A percentile compares a stretch with the other conserved stretches of the same genome.
Conservation (phyloP, 768 basidiomycete species). For the Lactifluus echinatus region DNA sequence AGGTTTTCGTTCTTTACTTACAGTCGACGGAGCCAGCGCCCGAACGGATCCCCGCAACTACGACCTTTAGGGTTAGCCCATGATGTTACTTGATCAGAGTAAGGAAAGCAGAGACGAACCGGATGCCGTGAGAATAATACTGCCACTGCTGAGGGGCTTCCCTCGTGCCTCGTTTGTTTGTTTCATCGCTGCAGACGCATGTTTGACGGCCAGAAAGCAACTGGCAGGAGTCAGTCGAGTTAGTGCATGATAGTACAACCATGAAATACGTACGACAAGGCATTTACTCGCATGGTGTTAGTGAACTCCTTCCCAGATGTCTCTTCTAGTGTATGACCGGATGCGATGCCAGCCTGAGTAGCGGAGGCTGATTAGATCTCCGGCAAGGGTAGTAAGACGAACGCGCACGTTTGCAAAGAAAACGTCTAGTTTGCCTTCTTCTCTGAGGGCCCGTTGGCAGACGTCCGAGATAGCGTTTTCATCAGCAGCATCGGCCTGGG, state of each 20-base stretch:
- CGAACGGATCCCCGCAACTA: constrained; percentile 75
- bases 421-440: constrained; percentile 83
- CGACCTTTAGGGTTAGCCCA: neutral
- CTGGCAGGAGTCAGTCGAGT: constrained; percentile 32
- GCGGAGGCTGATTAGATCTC: neutral
- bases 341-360: constrained; percentile 58
- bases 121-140: constrained; percentile 84
- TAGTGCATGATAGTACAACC: neutral
- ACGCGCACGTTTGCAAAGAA: constrained; percentile 86
- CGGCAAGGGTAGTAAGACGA: neutral
- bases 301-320: constrained; percentile 60
- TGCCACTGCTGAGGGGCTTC: constrained; percentile 64
- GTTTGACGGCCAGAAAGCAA: constrained; percentile 82
- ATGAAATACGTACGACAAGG: constrained; percentile 39
- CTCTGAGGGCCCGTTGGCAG: constrained; percentile 63
- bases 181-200: constrained; percentile 78
- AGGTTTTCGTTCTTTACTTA: constrained; percentile 30
- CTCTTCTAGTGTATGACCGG: constrained; percentile 36
- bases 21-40: constrained; percentile 80
- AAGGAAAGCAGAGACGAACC: constrained; percentile 34
- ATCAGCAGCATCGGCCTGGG: constrained; percentile 80
- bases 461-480: constrained; percentile 56
- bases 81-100: neutral
- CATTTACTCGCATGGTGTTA: constrained; percentile 71
- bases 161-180: constrained; percentile 55